Evolutionary conservation across 139 green algal species (phyloP).

Genomic region (Spirogloea muscicola): DNA sequence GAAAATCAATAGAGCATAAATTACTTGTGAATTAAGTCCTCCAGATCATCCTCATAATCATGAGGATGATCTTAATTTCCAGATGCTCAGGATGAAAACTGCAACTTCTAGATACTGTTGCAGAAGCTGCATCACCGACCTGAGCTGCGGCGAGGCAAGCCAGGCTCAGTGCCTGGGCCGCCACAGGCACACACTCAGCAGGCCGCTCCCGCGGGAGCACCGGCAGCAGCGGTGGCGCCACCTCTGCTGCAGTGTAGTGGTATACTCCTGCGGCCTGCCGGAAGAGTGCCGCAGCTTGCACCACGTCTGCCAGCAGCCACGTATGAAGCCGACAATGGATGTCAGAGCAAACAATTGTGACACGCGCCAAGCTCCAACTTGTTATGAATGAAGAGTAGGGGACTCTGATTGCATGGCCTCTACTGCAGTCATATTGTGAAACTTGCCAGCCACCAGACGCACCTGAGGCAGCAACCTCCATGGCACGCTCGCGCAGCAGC

Average conservation of each 20-base stretch:
- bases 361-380: too few relatives aligned
- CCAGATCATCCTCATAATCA: too few relatives aligned
- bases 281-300: not conserved
- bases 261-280: constrained; percentile 6
- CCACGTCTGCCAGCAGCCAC: not conserved
- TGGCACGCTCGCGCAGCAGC: constrained; percentile 25
- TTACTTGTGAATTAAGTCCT: not conserved
- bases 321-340: not conserved
- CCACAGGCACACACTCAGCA: not conserved
- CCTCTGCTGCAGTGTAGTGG: not conserved
- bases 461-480: constrained; percentile 15
- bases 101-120: too few relatives aligned
- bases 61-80: too few relatives aligned
- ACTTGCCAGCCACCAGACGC: too few relatives aligned
- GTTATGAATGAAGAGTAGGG: not conserved
- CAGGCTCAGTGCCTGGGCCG: constrained; percentile 1
- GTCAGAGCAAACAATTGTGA: too few relatives aligned
- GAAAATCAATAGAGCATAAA: not conserved
- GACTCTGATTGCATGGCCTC: not conserved
- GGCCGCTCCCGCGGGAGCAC: constrained; percentile 9
- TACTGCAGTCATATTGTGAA: not conserved
- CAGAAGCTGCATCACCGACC: not conserved
- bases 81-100: too few relatives aligned
- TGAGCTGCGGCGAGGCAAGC: constrained; percentile 18
- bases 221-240: not conserved